These are phyloP conservation scores for Rhypophila decipiens DNA, from an alignment of 495 filamentous ascomycete species.

Conservation along the genomic window DNA sequence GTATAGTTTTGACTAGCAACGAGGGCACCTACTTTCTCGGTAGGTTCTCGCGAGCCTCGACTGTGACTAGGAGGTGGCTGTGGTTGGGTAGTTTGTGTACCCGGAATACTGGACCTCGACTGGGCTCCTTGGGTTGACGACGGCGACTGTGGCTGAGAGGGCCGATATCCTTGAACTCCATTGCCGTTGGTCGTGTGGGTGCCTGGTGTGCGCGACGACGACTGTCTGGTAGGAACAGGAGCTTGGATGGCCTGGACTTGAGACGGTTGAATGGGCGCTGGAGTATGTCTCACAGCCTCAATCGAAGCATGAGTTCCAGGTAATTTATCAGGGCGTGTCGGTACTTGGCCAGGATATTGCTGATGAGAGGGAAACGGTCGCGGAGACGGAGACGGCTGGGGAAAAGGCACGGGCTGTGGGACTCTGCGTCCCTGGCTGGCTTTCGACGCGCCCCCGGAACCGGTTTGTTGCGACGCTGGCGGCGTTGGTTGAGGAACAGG, in stretches of 20 bases:
- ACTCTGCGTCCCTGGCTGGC: background rate
- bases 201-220: too few relatives aligned
- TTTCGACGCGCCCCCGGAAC: background rate
- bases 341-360: background rate
- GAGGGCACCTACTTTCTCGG: background rate
- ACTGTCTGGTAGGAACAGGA: too few relatives aligned
- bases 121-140: too few relatives aligned
- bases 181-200: too few relatives aligned
- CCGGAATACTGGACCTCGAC: too few relatives aligned
- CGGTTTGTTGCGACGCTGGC: background rate
- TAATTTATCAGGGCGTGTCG: background rate
- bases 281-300: too few relatives aligned
- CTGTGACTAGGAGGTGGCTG: background rate
- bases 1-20: background rate
- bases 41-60: background rate
- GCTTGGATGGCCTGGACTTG: too few relatives aligned
- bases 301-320: background rate
- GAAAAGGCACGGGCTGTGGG: background rate
- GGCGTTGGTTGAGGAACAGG: background rate
- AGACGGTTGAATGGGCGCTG: too few relatives aligned
- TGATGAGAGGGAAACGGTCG: background rate
- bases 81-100: too few relatives aligned
- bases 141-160: too few relatives aligned
- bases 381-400: background rate
- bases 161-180: too few relatives aligned